Conservation (phyloP, 805 yeast species). For the Teunomyces funiuensis region DNA sequence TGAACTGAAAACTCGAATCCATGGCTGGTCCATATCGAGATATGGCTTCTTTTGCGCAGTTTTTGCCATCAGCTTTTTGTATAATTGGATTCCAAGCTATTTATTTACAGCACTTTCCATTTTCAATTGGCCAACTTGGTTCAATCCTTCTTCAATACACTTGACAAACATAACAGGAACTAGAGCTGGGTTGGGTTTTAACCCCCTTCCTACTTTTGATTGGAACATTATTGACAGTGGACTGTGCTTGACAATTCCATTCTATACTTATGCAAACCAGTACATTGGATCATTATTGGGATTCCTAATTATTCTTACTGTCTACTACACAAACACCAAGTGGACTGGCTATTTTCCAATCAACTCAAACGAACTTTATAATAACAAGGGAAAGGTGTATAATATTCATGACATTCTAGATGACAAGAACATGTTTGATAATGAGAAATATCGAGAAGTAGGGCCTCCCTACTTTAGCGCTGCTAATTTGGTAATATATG, state of each 20-base stretch:
- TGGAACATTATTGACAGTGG: slow-evolving; percentile 42
- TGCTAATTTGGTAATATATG: slow-evolving; percentile 58
- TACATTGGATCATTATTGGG: slow-evolving; percentile 37
- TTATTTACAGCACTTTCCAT: slow-evolving; percentile 39
- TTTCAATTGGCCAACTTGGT: slow-evolving; percentile 49
- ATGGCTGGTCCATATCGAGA: slow-evolving; percentile 45
- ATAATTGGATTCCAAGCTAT: slow-evolving; percentile 43
- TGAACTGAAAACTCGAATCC: slow-evolving; percentile 17
- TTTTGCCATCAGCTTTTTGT: slow-evolving; percentile 34
- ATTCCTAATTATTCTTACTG: slow-evolving; percentile 29
- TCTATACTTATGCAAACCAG: slow-evolving; percentile 42
- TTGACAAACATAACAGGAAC: slow-evolving; percentile 40
- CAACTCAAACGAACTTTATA: slow-evolving; percentile 51
- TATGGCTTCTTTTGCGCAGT: slow-evolving; percentile 39
- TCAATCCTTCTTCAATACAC: slow-evolving; percentile 38
- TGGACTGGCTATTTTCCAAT: slow-evolving; percentile 54
- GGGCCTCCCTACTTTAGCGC: slow-evolving; percentile 71
- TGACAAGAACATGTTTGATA: slow-evolving; percentile 45
- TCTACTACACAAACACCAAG: slow-evolving; percentile 48
- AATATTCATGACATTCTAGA: slow-evolving; percentile 48
- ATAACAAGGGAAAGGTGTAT: slow-evolving; percentile 50
- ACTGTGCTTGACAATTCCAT: slow-evolving; percentile 43
- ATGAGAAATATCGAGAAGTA: slow-evolving; percentile 46
- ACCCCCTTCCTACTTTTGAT: slow-evolving; percentile 44
- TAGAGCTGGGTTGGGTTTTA: slow-evolving; percentile 38